Evolutionary conservation across 129 eudicot genomes (phyloP).

Genomic region (Ambrosia trifida): DNA sequence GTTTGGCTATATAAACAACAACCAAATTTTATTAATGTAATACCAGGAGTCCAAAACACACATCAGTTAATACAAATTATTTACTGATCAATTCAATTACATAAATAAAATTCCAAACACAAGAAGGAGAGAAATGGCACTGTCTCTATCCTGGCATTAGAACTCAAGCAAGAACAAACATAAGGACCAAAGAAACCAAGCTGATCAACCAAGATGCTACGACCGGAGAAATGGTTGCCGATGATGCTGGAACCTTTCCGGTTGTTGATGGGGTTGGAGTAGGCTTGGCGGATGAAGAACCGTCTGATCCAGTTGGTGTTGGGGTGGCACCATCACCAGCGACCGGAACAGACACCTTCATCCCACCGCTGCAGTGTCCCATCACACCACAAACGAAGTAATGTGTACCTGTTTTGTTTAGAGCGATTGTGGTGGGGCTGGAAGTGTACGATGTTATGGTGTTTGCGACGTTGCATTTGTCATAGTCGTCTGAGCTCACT

Average conservation of each 20-base stretch:
- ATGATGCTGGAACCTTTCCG: constrained; percentile 24
- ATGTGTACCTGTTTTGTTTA: constrained; percentile 36
- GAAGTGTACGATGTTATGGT: constrained; percentile 22
- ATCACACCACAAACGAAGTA: constrained; percentile 48
- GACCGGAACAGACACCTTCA: constrained; percentile 41
- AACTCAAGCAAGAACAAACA: constrained; percentile 40
- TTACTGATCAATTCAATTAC: constrained; percentile 23
- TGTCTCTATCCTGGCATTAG: constrained; percentile 74
- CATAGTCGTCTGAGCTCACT: constrained; percentile 41
- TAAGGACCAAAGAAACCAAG: constrained; percentile 36
- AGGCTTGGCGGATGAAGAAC: constrained; percentile 29
- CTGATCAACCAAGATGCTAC: background rate
- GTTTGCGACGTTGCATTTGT: constrained; percentile 35
- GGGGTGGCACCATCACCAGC: constrained; percentile 34
- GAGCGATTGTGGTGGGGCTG: constrained; percentile 35
- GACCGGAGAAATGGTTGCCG: background rate
- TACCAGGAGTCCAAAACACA: background rate
- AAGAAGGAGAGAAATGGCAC: constrained; percentile 40
- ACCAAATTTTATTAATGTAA: too few relatives aligned
- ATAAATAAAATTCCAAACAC: background rate
- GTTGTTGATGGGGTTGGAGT: constrained; percentile 34
- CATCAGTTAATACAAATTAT: constrained; percentile 14
- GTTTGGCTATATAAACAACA: too few relatives aligned
- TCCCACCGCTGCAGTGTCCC: constrained; percentile 49
- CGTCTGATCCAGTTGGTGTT: constrained; percentile 18